Evolutionary conservation across 305 asterid genomes (phyloP).

Genomic region (Fraxinus sp.): DNA sequence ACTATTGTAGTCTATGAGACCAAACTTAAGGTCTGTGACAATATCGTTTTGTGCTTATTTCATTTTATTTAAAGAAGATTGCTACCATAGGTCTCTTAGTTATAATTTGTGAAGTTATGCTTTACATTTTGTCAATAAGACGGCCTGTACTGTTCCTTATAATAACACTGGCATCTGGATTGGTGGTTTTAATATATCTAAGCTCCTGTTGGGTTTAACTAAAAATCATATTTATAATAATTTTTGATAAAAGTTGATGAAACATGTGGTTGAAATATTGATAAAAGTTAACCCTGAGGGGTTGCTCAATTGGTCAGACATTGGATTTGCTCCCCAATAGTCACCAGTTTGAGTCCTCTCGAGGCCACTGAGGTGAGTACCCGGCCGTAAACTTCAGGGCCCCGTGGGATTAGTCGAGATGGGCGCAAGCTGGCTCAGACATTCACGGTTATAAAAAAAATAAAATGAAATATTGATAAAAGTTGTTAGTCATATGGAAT

Average conservation of each 20-base stretch:
- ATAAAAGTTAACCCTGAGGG: too few species aligned
- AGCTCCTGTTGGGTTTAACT: not conserved
- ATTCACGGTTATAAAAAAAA: too few species aligned
- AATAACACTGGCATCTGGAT: not conserved
- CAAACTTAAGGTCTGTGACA: constrained; percentile 78
- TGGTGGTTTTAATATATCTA: not conserved
- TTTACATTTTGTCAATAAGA: constrained; percentile 8
- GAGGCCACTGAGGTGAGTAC: too few species aligned
- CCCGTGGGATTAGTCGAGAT: too few species aligned
- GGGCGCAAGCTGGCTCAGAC: too few species aligned
- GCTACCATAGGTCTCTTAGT: not conserved
- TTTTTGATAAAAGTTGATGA: not conserved
- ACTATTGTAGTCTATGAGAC: constrained; percentile 82
- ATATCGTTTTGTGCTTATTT: not conserved
- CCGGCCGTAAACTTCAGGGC: too few species aligned
- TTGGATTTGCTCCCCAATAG: too few species aligned
- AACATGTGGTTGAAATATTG: too few species aligned
- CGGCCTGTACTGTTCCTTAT: constrained; percentile 1
- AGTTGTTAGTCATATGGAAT: not conserved
- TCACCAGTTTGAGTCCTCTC: too few species aligned
- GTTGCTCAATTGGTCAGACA: too few species aligned
- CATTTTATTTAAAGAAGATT: not conserved
- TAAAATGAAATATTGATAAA: too few species aligned
- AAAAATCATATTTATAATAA: not conserved
- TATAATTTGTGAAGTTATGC: constrained; percentile 11